phyloP scores from a whole-genome alignment of 2,329 filamentous ascomycete genomes.

The Cyphellophora attinorum region DNA sequence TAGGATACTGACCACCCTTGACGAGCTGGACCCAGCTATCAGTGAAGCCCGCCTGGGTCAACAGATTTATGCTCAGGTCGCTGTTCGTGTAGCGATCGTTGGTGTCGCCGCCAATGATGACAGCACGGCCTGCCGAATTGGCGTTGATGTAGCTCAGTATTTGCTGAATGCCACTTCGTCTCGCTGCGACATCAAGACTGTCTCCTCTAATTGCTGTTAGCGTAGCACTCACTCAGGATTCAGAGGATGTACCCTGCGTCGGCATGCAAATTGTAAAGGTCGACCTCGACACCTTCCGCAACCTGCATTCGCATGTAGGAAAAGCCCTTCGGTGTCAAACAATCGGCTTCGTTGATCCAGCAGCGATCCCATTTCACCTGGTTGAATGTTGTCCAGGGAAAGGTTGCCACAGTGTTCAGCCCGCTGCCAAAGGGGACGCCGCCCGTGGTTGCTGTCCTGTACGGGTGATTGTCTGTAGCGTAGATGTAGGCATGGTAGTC shows the following conservation, averaged over 20 bases:
- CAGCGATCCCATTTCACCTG: slow-evolving; percentile 53
- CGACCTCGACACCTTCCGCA: slow-evolving; percentile 45
- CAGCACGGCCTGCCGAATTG: slow-evolving; percentile 50
- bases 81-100: slow-evolving; percentile 55
- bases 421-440: slow-evolving; percentile 54
- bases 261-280: slow-evolving; percentile 58
- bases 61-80: slow-evolving; percentile 42
- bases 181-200: slow-evolving; percentile 49
- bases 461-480: slow-evolving; percentile 47
- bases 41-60: slow-evolving; percentile 43
- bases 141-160: slow-evolving; percentile 47
- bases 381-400: slow-evolving; percentile 45
- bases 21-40: slow-evolving; percentile 54
- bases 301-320: slow-evolving; percentile 54
- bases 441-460: slow-evolving; percentile 56
- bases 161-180: slow-evolving; percentile 51
- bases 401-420: slow-evolving; percentile 54
- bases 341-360: slow-evolving; percentile 47
- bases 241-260: slow-evolving; percentile 44
- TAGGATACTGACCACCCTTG: slow-evolving; percentile 37
- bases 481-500: slow-evolving; percentile 59
- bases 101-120: slow-evolving; percentile 56
- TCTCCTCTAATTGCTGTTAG: too few species aligned
- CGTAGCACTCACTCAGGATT: not conserved
- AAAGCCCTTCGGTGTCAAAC: slow-evolving; percentile 61